Percentiles rank a stretch among this genome's conserved stretches.
These are phyloP conservation scores for Talaromyces trachyspermus DNA, from an alignment of 495 filamentous ascomycete species.

Conservation along the genomic window DNA sequence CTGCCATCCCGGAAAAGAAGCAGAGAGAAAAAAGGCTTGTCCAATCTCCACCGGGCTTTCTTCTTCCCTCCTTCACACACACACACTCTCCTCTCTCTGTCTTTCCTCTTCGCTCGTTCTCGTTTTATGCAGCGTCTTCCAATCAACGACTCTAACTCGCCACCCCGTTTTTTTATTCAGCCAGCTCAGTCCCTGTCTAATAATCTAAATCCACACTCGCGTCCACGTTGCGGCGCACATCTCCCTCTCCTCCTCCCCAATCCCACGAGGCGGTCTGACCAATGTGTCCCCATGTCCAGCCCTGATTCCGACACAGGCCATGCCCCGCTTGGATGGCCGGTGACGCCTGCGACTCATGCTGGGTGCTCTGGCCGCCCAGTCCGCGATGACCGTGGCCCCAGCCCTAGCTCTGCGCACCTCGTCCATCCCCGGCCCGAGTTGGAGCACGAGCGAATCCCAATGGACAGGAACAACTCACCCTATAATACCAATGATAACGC, in stretches of 20 bases:
- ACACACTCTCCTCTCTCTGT: conserved; percentile 8
- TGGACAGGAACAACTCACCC: not conserved
- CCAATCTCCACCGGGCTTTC: conserved; percentile 6
- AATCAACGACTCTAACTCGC: not conserved
- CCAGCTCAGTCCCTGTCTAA: too few species aligned
- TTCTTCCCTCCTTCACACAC: conserved; percentile 14
- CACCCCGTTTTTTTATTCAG: too few species aligned
- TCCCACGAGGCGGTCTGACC: conserved; percentile 27
- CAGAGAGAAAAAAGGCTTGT: conserved; percentile 1
- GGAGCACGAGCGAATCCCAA: conserved; percentile 25
- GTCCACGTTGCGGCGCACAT: conserved; percentile 9
- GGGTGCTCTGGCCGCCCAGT: conserved; percentile 19
- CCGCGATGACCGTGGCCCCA: conserved; percentile 15
- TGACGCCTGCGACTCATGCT: conserved; percentile 46
- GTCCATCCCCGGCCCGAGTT: conserved; percentile 30
- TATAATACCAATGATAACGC: not conserved
- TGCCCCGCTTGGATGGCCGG: conserved; percentile 39
- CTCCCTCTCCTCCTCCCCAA: conserved; percentile 19
- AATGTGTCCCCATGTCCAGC: conserved; percentile 53
- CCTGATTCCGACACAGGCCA: conserved; percentile 41
- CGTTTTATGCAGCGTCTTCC: not conserved
- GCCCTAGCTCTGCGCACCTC: conserved; percentile 32
- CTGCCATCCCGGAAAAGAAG: not conserved
- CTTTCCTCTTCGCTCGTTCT: conserved; percentile 1
- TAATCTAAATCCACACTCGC: conserved; percentile 2